Percentiles rank a stretch among this genome's conserved stretches.
Conservation (phyloP, 345 rosid genomes). For the Heritiera fomes region DNA sequence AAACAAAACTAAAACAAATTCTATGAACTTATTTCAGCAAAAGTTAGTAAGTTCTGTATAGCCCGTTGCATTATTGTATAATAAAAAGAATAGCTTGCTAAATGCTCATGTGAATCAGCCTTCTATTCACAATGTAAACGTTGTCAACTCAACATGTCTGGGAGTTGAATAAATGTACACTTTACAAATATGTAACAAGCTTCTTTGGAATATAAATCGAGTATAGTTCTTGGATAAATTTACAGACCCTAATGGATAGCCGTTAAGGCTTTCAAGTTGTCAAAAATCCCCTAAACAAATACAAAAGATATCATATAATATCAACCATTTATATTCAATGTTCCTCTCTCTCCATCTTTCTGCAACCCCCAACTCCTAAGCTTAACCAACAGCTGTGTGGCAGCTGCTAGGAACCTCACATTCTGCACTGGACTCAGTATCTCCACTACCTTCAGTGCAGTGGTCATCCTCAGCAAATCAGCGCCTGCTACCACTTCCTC, state of each 20-base stretch:
- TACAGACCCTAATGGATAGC: not conserved
- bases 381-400: conserved; percentile 32
- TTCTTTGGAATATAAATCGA: too few species aligned
- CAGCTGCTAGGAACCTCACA: conserved; percentile 35
- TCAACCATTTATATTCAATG: not conserved
- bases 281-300: not conserved
- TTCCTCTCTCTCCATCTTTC: conserved; percentile 7
- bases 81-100: not conserved
- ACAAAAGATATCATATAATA: not conserved
- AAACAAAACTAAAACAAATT: not conserved
- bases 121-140: too few species aligned
- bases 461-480: conserved; percentile 38
- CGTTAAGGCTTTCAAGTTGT: not conserved
- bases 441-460: conserved; percentile 33
- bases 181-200: too few species aligned
- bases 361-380: conserved; percentile 38
- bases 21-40: not conserved
- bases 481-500: conserved; percentile 37
- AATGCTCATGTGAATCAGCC: too few species aligned
- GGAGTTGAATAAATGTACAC: too few species aligned
- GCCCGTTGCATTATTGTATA: not conserved
- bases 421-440: conserved; percentile 48
- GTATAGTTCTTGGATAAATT: too few species aligned
- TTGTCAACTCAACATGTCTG: too few species aligned
- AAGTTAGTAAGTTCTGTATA: conserved; percentile 4